Percentiles rank a stretch among this genome's conserved stretches.
Conservation (phyloP, 2,329 filamentous ascomycete genomes). For the Stemphylium lycopersici region DNA sequence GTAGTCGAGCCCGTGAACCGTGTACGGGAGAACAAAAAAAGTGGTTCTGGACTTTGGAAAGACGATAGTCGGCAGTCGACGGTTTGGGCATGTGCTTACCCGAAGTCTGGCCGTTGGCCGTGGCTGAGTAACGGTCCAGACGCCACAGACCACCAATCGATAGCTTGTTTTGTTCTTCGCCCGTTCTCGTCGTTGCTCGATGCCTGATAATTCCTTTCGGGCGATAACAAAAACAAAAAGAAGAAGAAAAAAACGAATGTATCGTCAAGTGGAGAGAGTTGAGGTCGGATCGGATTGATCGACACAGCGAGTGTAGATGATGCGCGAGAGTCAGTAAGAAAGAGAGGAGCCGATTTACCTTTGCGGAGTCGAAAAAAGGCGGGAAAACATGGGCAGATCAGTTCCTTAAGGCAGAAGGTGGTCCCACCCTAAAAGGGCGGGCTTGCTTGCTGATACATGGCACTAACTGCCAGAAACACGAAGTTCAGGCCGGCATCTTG, state of each 20-base stretch:
- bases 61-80: not conserved
- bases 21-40: slow-evolving; percentile 10
- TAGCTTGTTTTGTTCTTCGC: not conserved
- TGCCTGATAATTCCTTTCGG: not conserved
- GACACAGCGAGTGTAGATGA: slow-evolving; percentile 1
- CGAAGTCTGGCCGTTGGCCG: not conserved
- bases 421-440: slow-evolving; percentile 1
- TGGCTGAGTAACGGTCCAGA: slow-evolving; percentile 8
- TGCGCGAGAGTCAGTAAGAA: not conserved
- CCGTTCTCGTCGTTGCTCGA: not conserved
- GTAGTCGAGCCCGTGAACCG: slow-evolving; percentile 4
- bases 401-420: slow-evolving; percentile 23
- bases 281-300: not conserved
- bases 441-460: slow-evolving; percentile 17
- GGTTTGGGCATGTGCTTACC: not conserved
- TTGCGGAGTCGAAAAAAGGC: not conserved
- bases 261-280: not conserved
- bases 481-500: slow-evolving; percentile 13
- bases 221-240: too few species aligned
- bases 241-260: not conserved
- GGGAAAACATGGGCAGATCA: slow-evolving; percentile 8
- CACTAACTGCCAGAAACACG: slow-evolving; percentile 21
- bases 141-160: not conserved
- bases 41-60: slow-evolving; percentile 9
- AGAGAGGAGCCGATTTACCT: not conserved